phyloP scores from a whole-genome alignment of 2,329 filamentous ascomycete species.

The Parastagonospora nodorum region DNA sequence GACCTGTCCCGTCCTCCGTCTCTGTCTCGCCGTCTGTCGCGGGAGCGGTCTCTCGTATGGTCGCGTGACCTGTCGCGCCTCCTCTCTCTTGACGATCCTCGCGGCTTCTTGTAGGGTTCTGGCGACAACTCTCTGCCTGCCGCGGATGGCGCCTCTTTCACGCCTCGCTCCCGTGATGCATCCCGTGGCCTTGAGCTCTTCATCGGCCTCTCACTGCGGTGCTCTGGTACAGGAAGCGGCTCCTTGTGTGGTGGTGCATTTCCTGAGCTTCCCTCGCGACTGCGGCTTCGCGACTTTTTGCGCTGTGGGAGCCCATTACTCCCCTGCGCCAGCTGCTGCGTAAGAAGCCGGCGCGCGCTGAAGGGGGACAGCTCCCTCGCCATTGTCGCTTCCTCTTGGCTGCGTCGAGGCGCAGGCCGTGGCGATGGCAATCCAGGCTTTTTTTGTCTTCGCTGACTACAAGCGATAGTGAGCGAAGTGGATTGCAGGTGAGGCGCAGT shows the following conservation, averaged over 20 bases:
- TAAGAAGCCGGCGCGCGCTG: constrained; percentile 38
- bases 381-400: constrained; percentile 17
- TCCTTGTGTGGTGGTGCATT: constrained; percentile 15
- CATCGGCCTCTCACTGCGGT: constrained; percentile 13
- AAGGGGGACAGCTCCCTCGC: constrained; percentile 39
- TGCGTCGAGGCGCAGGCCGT: constrained; percentile 1
- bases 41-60: constrained; percentile 13
- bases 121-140: constrained; percentile 26
- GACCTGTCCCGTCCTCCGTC: constrained; percentile 19
- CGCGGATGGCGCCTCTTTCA: constrained; percentile 13
- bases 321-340: constrained; percentile 26
- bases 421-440: constrained; percentile 16
- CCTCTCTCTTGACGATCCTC: constrained; percentile 19
- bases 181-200: constrained; percentile 13
- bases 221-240: neutral
- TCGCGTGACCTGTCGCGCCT: constrained; percentile 14
- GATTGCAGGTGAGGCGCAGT: neutral
- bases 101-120: constrained; percentile 35
- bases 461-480: neutral
- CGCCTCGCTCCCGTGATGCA: constrained; percentile 9
- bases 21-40: constrained; percentile 12
- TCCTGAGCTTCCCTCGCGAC: constrained; percentile 11
- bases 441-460: neutral
- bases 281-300: constrained; percentile 20
- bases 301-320: constrained; percentile 19